Evolutionary conservation across 2,329 filamentous ascomycete species (phyloP).

Genomic region (Fusarium penzigii): DNA sequence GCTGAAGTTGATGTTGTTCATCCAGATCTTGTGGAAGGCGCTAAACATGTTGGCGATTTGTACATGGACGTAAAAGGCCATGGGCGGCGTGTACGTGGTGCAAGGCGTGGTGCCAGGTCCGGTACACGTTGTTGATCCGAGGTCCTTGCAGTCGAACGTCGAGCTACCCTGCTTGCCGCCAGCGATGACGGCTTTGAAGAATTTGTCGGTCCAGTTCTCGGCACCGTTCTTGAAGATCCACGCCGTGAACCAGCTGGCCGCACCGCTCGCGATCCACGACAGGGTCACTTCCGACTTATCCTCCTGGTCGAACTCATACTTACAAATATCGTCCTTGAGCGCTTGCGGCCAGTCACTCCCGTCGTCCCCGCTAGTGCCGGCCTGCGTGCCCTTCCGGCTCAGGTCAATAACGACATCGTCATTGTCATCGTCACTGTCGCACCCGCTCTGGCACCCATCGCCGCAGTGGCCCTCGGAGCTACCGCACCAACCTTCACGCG

Average conservation of each 20-base stretch:
- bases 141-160: too few relatives aligned
- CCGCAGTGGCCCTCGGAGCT: conserved; percentile 2
- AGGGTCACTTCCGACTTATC: too few relatives aligned
- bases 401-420: too few relatives aligned
- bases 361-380: too few relatives aligned
- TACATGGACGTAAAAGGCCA: conserved; percentile 11
- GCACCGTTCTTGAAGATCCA: not conserved
- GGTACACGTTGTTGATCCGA: not conserved
- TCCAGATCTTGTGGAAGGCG: conserved; percentile 7
- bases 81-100: conserved; percentile 1
- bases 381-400: too few relatives aligned
- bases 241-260: not conserved
- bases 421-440: not conserved
- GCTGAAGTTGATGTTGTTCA: not conserved
- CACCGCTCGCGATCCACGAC: not conserved
- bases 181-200: too few relatives aligned
- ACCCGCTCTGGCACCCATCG: conserved; percentile 3
- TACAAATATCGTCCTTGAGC: too few relatives aligned
- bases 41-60: conserved; percentile 10
- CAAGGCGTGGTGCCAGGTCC: conserved; percentile 4
- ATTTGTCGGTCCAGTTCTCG: not conserved
- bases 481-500: conserved; percentile 3
- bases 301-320: too few relatives aligned
- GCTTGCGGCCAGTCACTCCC: too few relatives aligned
- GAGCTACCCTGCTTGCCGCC: too few relatives aligned